Evolutionary conservation across 1,139 yeast species (phyloP).

Genomic region (Hansenula sp.): DNA sequence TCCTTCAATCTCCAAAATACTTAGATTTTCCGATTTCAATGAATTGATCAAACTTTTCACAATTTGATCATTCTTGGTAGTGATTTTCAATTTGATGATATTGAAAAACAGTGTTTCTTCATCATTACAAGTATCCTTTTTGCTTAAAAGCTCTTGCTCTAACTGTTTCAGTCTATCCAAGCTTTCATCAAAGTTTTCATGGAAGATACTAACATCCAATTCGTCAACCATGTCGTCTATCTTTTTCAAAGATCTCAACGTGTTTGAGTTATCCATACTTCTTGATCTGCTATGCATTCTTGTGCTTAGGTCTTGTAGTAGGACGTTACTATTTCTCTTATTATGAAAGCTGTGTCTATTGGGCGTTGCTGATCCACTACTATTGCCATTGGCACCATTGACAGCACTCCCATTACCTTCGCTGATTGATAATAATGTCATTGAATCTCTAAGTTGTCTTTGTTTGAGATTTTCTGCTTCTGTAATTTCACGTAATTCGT

Average conservation of each 20-base stretch:
- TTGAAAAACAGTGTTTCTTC: conserved; percentile 38
- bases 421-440: conserved; percentile 40
- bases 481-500: conserved; percentile 46
- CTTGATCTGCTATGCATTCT: conserved; percentile 54
- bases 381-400: conserved; percentile 6
- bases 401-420: conserved; percentile 15
- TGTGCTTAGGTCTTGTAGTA: conserved; percentile 48
- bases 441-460: conserved; percentile 42
- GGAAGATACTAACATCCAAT: conserved; percentile 63
- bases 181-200: conserved; percentile 52
- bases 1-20: conserved; percentile 19
- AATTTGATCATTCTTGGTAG: conserved; percentile 33
- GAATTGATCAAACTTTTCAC: conserved; percentile 30
- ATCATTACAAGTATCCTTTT: conserved; percentile 24
- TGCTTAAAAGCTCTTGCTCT: conserved; percentile 25
- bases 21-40: conserved; percentile 17
- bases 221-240: conserved; percentile 65
- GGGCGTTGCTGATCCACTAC: conserved; percentile 6
- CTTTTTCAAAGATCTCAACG: conserved; percentile 38
- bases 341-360: conserved; percentile 10
- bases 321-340: conserved; percentile 24
- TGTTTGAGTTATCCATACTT: conserved; percentile 40
- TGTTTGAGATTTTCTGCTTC: conserved; percentile 39
- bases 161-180: conserved; percentile 47
- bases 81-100: conserved; percentile 37